phyloP scores from a whole-genome alignment of 345 rosid species.

The Iberis pinnata region DNA sequence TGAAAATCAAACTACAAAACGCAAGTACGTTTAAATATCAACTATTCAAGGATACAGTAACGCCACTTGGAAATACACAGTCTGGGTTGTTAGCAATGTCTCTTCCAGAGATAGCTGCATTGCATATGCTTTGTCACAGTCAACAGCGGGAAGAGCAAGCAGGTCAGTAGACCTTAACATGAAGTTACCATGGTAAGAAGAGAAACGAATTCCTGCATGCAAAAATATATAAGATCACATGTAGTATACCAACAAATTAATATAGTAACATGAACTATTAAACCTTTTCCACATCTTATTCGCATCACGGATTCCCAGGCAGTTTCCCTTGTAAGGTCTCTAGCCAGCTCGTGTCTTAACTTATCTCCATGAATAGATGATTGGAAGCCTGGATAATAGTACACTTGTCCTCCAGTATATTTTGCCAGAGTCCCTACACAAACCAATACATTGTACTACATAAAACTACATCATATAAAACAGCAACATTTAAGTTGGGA shows the following conservation, averaged over 20 bases:
- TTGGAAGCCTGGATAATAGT: slow-evolving; percentile 82
- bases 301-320: slow-evolving; percentile 99
- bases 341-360: slow-evolving; percentile 75
- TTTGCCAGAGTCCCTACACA: slow-evolving; percentile 77
- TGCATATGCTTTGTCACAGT: slow-evolving; percentile 98
- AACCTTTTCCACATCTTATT: slow-evolving; percentile 98
- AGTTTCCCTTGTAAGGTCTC: slow-evolving; percentile 98
- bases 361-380: slow-evolving; percentile 67
- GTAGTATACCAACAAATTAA: slow-evolving; percentile 15
- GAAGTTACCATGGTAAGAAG: slow-evolving; percentile 94
- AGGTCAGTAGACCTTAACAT: slow-evolving; percentile 95
- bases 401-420: slow-evolving; percentile 97
- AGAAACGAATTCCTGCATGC: slow-evolving; percentile 77
- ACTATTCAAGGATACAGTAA: slow-evolving; percentile 80
- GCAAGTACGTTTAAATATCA: slow-evolving; percentile 9
- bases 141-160: slow-evolving; percentile 95
- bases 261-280: slow-evolving; percentile 14
- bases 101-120: slow-evolving; percentile 92
- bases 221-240: slow-evolving; percentile 25
- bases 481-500: not conserved
- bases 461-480: slow-evolving; percentile 5
- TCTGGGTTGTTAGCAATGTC: slow-evolving; percentile 77
- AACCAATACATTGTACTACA: slow-evolving; percentile 10
- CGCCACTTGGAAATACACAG: slow-evolving; percentile 97
- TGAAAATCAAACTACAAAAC: slow-evolving; percentile 12